phyloP scores from a whole-genome alignment of 140 eudicot species.

The Oenanthe javanica region DNA sequence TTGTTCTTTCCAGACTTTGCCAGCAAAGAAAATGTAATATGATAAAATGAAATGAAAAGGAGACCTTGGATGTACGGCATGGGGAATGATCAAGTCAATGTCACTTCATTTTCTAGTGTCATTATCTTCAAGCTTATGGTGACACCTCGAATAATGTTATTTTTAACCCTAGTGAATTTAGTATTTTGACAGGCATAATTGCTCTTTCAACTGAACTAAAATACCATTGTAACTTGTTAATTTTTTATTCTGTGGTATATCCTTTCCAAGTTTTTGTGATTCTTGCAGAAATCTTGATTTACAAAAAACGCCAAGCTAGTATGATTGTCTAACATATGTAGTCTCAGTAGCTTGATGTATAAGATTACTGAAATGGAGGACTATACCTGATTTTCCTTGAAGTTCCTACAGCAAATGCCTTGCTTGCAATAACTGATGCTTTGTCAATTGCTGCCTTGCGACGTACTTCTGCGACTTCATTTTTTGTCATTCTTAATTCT shows the following conservation, averaged over 20 bases:
- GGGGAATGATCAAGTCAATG: not conserved
- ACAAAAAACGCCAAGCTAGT: not conserved
- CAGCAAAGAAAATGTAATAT: not conserved
- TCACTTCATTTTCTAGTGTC: not conserved
- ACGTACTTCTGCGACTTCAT: slow-evolving; percentile 62
- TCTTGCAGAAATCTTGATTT: not conserved
- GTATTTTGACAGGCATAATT: not conserved
- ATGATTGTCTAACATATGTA: not conserved
- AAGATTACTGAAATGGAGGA: slow-evolving; percentile 6
- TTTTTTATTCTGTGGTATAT: not conserved
- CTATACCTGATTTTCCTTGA: slow-evolving; percentile 51
- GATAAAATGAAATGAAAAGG: not conserved
- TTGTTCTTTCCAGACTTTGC: not conserved
- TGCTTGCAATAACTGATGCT: slow-evolving; percentile 53
- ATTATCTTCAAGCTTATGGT: not conserved
- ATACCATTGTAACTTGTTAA: not conserved
- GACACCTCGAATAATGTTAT: not conserved
- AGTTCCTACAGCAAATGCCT: slow-evolving; percentile 50
- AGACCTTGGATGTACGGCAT: not conserved
- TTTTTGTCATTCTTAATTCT: slow-evolving; percentile 63
- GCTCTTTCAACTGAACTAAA: not conserved
- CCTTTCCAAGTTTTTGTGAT: not conserved
- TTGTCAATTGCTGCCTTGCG: slow-evolving; percentile 68
- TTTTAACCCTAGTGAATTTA: not conserved
- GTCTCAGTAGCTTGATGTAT: not conserved